Evolutionary conservation across 805 yeast genomes (phyloP).

Genomic region (Metschnikowia sp.): DNA sequence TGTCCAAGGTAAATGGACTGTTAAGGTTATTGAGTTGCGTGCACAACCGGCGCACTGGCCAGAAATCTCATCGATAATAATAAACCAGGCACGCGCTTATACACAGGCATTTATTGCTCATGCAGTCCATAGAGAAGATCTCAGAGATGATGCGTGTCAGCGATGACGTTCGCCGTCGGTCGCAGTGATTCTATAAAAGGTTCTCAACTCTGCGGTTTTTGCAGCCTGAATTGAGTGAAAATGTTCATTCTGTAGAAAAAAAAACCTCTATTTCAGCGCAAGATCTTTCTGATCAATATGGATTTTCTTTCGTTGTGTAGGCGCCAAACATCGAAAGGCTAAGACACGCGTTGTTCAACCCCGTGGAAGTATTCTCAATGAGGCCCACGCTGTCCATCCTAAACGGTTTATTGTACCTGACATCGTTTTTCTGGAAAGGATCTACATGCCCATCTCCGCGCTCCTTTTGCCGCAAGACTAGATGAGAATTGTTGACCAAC

Average conservation of each 20-base stretch:
- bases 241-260: neutral
- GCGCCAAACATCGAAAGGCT: constrained; percentile 41
- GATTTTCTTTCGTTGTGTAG: constrained; percentile 40
- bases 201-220: too few species aligned
- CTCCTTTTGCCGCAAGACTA: constrained; percentile 18
- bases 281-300: constrained; percentile 10
- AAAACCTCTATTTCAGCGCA: neutral
- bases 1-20: too few species aligned
- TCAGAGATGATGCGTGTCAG: too few species aligned
- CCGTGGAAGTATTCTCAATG: constrained; percentile 34
- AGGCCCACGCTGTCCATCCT: constrained; percentile 35
- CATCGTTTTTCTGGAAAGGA: constrained; percentile 12
- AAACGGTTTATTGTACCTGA: constrained; percentile 18
- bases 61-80: neutral
- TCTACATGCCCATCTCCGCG: constrained; percentile 6
- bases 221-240: neutral
- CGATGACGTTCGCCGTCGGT: neutral
- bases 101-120: neutral
- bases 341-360: constrained; percentile 41
- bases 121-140: neutral
- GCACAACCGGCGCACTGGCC: constrained; percentile 3
- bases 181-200: neutral
- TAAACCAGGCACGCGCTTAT: neutral
- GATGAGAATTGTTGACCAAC: constrained; percentile 25
- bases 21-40: constrained; percentile 6